Conservation (phyloP, 2,329 filamentous ascomycete genomes). For the Mycosphaerelloides madeirae region DNA sequence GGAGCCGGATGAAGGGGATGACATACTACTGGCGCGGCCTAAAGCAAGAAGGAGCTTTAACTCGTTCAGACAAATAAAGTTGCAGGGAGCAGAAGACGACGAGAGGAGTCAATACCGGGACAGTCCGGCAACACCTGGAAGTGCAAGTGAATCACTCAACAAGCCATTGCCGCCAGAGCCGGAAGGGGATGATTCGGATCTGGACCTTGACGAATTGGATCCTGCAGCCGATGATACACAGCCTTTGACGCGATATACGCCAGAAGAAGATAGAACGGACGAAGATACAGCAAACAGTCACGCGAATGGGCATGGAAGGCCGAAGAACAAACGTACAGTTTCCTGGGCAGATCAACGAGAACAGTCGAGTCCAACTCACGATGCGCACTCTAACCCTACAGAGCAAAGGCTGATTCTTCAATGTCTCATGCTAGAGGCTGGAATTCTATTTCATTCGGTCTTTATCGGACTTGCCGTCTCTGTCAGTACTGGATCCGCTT, state of each 20-base stretch:
- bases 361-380: constrained; percentile 7
- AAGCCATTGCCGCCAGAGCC: constrained; percentile 31
- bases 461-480: constrained; percentile 71
- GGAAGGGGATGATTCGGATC: constrained; percentile 28
- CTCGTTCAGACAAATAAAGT: constrained; percentile 24
- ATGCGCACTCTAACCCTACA: constrained; percentile 25
- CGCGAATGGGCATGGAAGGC: constrained; percentile 10
- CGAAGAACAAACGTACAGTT: constrained; percentile 13
- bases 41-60: constrained; percentile 21
- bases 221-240: constrained; percentile 20
- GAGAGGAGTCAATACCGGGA: constrained; percentile 21
- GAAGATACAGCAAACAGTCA: constrained; percentile 13
- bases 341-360: constrained; percentile 17
- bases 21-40: constrained; percentile 1
- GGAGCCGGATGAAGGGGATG: constrained; percentile 13
- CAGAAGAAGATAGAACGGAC: constrained; percentile 8
- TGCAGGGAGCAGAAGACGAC: constrained; percentile 14
- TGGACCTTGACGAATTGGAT: constrained; percentile 34
- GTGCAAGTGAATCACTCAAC: constrained; percentile 18
- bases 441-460: constrained; percentile 73
- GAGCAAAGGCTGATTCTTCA: constrained; percentile 64
- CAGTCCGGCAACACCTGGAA: constrained; percentile 9
- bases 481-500: constrained; percentile 61
- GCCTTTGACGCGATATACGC: constrained; percentile 20
- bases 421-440: constrained; percentile 69